A percentile compares a stretch with the other conserved stretches of the same genome.
Conservation (phyloP, 2,329 filamentous ascomycete species). For the Rasamsonia emersonii region DNA sequence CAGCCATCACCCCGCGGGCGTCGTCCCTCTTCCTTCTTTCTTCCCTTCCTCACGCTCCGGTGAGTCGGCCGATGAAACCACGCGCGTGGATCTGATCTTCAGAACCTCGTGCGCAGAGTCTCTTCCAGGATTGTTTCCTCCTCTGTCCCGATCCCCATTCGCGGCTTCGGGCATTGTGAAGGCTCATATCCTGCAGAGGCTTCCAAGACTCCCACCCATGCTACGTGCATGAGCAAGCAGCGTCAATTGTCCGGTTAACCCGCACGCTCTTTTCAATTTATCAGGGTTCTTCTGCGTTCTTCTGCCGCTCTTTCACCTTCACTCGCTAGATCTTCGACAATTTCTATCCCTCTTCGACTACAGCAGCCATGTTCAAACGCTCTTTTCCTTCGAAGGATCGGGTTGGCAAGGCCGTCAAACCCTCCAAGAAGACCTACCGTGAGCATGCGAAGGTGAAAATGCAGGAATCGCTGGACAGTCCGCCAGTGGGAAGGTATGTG, state of each 20-base stretch:
- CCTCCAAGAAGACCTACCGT: slow-evolving; percentile 65
- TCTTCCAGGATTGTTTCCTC: slow-evolving; percentile 18
- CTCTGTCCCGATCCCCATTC: slow-evolving; percentile 19
- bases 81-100: slow-evolving; percentile 17
- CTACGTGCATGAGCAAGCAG: slow-evolving; percentile 44
- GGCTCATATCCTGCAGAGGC: slow-evolving; percentile 32
- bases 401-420: slow-evolving; percentile 78
- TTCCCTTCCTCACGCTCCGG: slow-evolving; percentile 40
- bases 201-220: slow-evolving; percentile 48
- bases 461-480: slow-evolving; percentile 68
- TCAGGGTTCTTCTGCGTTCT: slow-evolving; percentile 20
- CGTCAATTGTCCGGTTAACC: slow-evolving; percentile 31
- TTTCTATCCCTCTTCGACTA: slow-evolving; percentile 23
- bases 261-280: slow-evolving; percentile 33
- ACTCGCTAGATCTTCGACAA: slow-evolving; percentile 30
- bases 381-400: slow-evolving; percentile 78
- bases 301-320: slow-evolving; percentile 23
- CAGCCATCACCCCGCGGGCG: too few species aligned
- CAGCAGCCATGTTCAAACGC: slow-evolving; percentile 76
- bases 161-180: slow-evolving; percentile 20
- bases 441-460: slow-evolving; percentile 78
- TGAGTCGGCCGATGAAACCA: slow-evolving; percentile 31
- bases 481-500: slow-evolving; percentile 41
- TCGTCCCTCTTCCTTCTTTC: slow-evolving; percentile 28
- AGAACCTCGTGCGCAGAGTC: slow-evolving; percentile 43